Evolutionary conservation across 2,329 filamentous ascomycete genomes (phyloP), one percentile per base, ranked within the genome.

Genomic region (Westerdykella ornata): DNA sequence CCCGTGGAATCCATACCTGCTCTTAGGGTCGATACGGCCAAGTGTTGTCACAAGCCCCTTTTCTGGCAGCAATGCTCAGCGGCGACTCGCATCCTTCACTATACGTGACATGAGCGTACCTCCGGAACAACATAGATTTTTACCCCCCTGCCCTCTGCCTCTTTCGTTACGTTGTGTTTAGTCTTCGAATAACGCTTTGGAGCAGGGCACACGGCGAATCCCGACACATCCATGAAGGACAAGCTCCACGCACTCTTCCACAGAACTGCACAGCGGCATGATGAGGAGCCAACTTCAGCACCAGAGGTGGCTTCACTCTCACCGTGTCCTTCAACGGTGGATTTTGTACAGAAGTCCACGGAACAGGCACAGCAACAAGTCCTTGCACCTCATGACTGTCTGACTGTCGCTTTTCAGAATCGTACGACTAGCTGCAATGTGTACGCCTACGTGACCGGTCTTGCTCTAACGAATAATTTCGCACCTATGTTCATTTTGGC

Each of bases 371-470:
- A 22, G 26, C 57, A 64, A 37, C 54, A 60, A 37, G 46, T 58
- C 5, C 30, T 58, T 14, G 49, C 51, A 6, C 49, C 56, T 1
- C 34, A 48, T 5, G 55, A 52, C 2, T 80, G 75, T 7, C 68
- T 86, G 35, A 70, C 76, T 38, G 73, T 88, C 44, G 73, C 76
- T 9, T 65, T 88, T 15, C 70, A 75, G 52, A 88, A 88, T 67
- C 76, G 77, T 52, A 84, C 82, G 1, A 67, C 67, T 20, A 81
- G 81, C 1, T 66, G 69, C 39, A 74, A 66, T 26, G 75, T 80
- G 33, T 87, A 78, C 54, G 84, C 80, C 15, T 84, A 85, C 60
- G 75, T 92, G 55, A 88, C 81, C 1, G 85, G 85, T 15, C 70
- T 72, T 14, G 78, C 80, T 22, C 57, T 82, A 34, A 73, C 80